Evolutionary conservation across 1,284 basidiomycete species (phyloP), one percentile per base, ranked within the genome.

Genomic region (Cryptococcus sp.): DNA sequence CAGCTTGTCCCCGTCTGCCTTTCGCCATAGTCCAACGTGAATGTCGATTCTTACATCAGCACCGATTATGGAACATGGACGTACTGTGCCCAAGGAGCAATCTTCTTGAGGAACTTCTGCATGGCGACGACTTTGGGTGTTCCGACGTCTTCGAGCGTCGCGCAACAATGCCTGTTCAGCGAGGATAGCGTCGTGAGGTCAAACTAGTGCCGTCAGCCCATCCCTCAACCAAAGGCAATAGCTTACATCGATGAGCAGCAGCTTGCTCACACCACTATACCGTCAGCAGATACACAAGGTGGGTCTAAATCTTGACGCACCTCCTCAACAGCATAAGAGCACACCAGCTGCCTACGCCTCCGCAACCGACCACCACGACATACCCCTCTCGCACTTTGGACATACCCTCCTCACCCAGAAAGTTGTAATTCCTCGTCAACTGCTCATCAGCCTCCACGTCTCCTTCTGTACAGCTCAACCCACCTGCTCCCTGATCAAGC

Each of bases 271-370:
- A 21, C 76, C 76, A 49, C 72, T 71, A 35, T n/a, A 22, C 11
- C 35, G 41, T 42, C 26, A 28, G 40, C 42, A 32, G 35, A n/a
- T n/a, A n/a, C n/a, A n/a, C n/a, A n/a, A n/a, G n/a, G n/a, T n/a
- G n/a, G n/a, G n/a, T n/a, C n/a, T n/a, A n/a, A n/a, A n/a, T 28
- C 26, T 22, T 41, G 24, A 23, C 16, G 3, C 66, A 68, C 69
- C 69, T 74, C 68, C 92, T 76, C 25, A 84, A 85, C 38, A 97
- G 82, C 91, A 97, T 97, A 26, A 94, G 82, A 5, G 94, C 92
- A 23, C 85, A 86, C 85, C 91, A 94, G 60, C 87, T 91, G 0
- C 94, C 93, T 1, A 99, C 95, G 5, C 95, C 95, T 50, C 95
- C 95, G 56, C 92, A 90, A 3, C 95, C 95, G 7, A 98, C 73